A percentile compares a stretch with the other conserved stretches of the same genome.
Conservation (phyloP, 129 eudicot species). For the Flaveria bidentis region DNA sequence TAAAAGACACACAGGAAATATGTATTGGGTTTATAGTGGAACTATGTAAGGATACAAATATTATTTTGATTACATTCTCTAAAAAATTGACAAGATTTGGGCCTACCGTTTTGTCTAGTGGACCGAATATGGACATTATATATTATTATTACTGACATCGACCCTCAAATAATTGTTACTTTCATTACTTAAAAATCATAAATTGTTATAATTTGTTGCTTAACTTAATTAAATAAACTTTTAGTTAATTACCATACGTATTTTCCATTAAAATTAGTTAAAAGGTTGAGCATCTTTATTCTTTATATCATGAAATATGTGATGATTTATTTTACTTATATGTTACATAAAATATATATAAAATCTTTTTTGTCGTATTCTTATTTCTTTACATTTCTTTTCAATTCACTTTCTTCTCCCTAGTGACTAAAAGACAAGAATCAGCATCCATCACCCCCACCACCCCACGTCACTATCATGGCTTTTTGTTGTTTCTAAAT, state of each 20-base stretch:
- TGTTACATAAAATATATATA: neutral
- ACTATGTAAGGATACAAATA: constrained; percentile 12
- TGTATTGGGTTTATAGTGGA: neutral
- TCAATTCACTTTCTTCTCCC: constrained; percentile 15
- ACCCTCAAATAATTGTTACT: constrained; percentile 20
- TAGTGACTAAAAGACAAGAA: constrained; percentile 30
- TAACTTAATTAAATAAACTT: neutral
- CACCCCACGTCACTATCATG: constrained; percentile 23
- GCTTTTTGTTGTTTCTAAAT: constrained; percentile 25
- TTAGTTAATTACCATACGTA: neutral
- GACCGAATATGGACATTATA: constrained; percentile 30
- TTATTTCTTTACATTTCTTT: neutral
- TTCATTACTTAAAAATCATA: neutral
- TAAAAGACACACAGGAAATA: no score
- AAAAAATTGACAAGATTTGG: constrained; percentile 31
- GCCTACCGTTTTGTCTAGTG: constrained; percentile 34
- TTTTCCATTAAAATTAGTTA: neutral
- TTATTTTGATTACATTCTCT: constrained; percentile 19
- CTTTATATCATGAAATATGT: neutral
- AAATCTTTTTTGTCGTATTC: neutral
- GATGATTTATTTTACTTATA: neutral
- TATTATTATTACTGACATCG: neutral
- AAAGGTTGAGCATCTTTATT: neutral
- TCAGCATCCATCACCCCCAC: constrained; percentile 27
- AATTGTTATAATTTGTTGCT: neutral